Percentiles rank a stretch among this genome's conserved stretches.
phyloP scores from a whole-genome alignment of 306 rosid genomes.

The Trichosanthes cucumerina region DNA sequence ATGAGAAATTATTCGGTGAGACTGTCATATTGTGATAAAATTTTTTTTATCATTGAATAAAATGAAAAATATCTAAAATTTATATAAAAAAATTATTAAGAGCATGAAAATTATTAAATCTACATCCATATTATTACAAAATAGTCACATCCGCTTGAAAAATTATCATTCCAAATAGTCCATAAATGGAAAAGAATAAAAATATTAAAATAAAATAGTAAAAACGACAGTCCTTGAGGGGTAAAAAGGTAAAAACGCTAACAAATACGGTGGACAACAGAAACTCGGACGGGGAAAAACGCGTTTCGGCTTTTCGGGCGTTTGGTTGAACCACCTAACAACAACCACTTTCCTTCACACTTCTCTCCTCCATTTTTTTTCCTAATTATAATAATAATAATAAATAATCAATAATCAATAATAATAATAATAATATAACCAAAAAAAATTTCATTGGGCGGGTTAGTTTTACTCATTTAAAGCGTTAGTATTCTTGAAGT shows the following conservation, averaged over 20 bases:
- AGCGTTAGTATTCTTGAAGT: slow-evolving; percentile 37
- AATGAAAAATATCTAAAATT: no score
- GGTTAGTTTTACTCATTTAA: slow-evolving; percentile 26
- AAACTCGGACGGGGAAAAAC: slow-evolving; percentile 37
- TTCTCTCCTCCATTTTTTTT: not conserved
- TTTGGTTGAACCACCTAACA: slow-evolving; percentile 98
- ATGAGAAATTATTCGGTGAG: no score
- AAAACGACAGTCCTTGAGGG: not conserved
- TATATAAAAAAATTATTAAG: no score
- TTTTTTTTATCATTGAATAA: no score
- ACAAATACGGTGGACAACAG: not conserved
- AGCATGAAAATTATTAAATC: no score
- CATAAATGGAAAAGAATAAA: not conserved
- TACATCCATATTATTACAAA: no score
- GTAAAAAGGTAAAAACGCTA: not conserved
- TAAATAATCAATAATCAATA: not conserved
- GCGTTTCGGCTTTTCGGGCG: slow-evolving; percentile 80
- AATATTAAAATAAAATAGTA: not conserved
- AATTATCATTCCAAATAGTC: no score
- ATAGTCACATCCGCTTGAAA: no score
- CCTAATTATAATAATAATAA: no score
- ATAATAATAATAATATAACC: not conserved
- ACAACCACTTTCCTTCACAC: slow-evolving; percentile 48
- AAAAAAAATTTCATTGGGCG: not conserved
- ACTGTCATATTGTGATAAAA: no score